Percentiles rank a stretch among this genome's conserved stretches.
phyloP scores from a whole-genome alignment of 108 stramenopile genomes.

The Pseudonitzschia multiseries region DNA sequence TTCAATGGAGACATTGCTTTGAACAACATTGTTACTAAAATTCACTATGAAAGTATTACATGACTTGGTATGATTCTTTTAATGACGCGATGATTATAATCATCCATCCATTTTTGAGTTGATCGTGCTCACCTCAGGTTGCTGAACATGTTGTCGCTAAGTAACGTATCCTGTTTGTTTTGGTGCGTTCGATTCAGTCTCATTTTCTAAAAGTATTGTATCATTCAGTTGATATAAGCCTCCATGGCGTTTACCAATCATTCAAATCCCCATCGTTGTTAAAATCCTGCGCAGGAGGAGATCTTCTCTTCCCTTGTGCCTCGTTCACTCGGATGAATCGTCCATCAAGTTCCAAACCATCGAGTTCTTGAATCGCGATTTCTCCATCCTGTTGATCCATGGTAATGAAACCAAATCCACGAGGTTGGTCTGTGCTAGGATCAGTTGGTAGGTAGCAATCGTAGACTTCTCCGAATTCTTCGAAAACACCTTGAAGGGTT shows the following conservation, averaged over 20 bases:
- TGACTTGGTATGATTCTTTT: too few relatives aligned
- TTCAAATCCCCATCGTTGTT: not conserved
- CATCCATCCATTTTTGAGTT: not conserved
- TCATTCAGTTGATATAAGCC: not conserved
- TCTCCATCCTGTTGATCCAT: constrained; percentile 70
- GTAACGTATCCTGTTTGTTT: not conserved
- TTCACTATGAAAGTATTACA: too few relatives aligned
- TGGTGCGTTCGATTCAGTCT: not conserved
- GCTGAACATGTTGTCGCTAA: too few relatives aligned
- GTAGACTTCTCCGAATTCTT: constrained; percentile 66
- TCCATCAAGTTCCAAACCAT: constrained; percentile 86
- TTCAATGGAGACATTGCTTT: too few relatives aligned
- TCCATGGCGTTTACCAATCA: not conserved
- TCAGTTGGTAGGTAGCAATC: constrained; percentile 81
- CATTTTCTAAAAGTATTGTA: not conserved
- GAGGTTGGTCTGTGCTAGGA: constrained; percentile 60
- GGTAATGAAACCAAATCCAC: constrained; percentile 88
- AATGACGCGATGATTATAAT: not conserved
- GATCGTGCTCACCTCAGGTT: not conserved
- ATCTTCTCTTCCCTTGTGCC: constrained; percentile 59
- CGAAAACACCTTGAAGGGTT: constrained; percentile 62
- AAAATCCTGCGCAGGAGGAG: not conserved
- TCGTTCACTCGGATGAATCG: constrained; percentile 76
- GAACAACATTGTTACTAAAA: too few relatives aligned
- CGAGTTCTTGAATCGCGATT: constrained; percentile 64